phyloP scores from a whole-genome alignment of 2,329 filamentous ascomycete genomes.

The Gliomastix tumulicola region DNA sequence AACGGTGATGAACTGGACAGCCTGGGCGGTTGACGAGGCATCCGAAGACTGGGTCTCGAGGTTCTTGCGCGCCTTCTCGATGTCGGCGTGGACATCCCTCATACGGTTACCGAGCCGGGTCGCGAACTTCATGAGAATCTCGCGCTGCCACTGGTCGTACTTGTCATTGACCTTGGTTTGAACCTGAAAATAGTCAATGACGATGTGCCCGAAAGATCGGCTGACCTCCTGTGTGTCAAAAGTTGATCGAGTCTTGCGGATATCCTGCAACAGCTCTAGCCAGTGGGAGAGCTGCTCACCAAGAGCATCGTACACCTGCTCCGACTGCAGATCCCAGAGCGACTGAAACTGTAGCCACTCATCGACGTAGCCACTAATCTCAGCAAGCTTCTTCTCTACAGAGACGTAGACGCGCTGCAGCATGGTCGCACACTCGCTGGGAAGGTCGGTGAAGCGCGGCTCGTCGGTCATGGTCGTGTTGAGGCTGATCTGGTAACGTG shows the following conservation, averaged over 20 bases:
- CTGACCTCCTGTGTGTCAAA: conserved; percentile 97
- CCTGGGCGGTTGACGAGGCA: conserved; percentile 90
- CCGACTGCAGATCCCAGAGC: conserved; percentile 93
- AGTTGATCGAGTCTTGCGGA: conserved; percentile 87
- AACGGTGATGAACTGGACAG: conserved; percentile 96
- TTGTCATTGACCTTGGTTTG: conserved; percentile 98
- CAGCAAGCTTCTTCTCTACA: conserved; percentile 74
- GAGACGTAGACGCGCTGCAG: conserved; percentile 75
- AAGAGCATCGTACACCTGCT: conserved; percentile 87
- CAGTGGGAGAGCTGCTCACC: conserved; percentile 88
- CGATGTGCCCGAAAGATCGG: conserved; percentile 86
- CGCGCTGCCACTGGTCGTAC: conserved; percentile 99
- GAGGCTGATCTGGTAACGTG: conserved; percentile 85
- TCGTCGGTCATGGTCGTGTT: conserved; percentile 60
- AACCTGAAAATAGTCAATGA: conserved; percentile 96
- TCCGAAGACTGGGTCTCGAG: conserved; percentile 89
- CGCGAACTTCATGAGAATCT: conserved; percentile 91
- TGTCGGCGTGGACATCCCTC: conserved; percentile 85
- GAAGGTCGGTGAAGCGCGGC: conserved; percentile 75
- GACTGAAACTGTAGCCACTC: conserved; percentile 99
- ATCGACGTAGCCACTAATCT: conserved; percentile 81
- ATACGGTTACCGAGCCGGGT: conserved; percentile 81
- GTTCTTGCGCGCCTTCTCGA: conserved; percentile 83
- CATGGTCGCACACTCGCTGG: conserved; percentile 72
- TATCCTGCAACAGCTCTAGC: conserved; percentile 94